These are phyloP conservation scores for Rhizopus stolonifer DNA, from an alignment of 371 early-diverging fungal genomes.

Conservation along the genomic window DNA sequence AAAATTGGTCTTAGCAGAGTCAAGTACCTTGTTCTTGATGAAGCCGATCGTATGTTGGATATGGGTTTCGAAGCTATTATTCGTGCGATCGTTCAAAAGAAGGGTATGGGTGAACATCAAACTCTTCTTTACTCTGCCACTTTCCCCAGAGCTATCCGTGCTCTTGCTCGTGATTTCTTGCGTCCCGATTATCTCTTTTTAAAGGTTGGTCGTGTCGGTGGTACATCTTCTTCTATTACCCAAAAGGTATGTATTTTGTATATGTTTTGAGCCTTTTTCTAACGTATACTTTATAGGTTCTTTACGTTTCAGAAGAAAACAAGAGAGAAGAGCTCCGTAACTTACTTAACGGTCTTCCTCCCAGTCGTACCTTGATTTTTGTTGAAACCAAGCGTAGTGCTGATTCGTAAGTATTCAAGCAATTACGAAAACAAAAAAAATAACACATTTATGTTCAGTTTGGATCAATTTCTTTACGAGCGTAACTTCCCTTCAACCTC, in stretches of 20 bases:
- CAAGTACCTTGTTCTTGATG: slow-evolving; percentile 95
- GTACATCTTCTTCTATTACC: slow-evolving; percentile 52
- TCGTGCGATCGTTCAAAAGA: slow-evolving; percentile 91
- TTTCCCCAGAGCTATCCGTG: slow-evolving; percentile 92
- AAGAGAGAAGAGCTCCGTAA: slow-evolving; percentile 39
- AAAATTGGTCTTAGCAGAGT: slow-evolving; percentile 80
- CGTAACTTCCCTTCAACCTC: slow-evolving; percentile 65
- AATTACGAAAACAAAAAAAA: background rate
- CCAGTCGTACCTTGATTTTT: slow-evolving; percentile 75
- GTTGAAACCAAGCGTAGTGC: slow-evolving; percentile 80
- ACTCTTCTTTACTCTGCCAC: slow-evolving; percentile 99
- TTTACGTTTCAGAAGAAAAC: slow-evolving; percentile 50
- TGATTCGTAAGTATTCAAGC: slow-evolving; percentile 44
- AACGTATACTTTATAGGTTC: slow-evolving; percentile 5
- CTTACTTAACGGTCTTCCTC: slow-evolving; percentile 37
- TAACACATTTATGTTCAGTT: background rate
- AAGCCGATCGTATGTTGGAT: slow-evolving; percentile 98
- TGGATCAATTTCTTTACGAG: slow-evolving; percentile 72
- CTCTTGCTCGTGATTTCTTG: slow-evolving; percentile 89
- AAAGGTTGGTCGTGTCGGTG: slow-evolving; percentile 58
- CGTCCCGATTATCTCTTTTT: slow-evolving; percentile 60
- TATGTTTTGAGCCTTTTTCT: background rate
- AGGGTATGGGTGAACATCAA: slow-evolving; percentile 76
- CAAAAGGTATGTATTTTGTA: slow-evolving; percentile 46
- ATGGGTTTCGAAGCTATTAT: slow-evolving; percentile 98